A percentile compares a stretch with the other conserved stretches of the same genome.
Evolutionary conservation across 2,329 filamentous ascomycete species (phyloP).

Genomic region (Teratosphaeriaceae sp.): DNA sequence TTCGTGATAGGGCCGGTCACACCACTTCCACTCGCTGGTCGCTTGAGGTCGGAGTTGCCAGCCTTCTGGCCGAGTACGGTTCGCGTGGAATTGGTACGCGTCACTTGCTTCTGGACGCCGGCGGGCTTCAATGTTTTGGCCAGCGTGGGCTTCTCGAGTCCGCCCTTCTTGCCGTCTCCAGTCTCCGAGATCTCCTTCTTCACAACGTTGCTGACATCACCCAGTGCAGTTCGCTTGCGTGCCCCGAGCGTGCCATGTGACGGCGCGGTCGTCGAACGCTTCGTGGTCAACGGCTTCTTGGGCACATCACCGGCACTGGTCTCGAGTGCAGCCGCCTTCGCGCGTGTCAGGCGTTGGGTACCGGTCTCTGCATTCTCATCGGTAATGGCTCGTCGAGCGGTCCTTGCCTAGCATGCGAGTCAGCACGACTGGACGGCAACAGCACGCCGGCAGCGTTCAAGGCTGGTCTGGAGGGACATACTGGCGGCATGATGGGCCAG

Average conservation of each 20-base stretch:
- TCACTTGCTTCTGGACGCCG: slow-evolving; percentile 66
- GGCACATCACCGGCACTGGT: slow-evolving; percentile 52
- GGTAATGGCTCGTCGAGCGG: slow-evolving; percentile 67
- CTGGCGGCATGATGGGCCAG: slow-evolving; percentile 30
- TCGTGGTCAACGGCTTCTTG: slow-evolving; percentile 42
- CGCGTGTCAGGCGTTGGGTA: slow-evolving; percentile 81
- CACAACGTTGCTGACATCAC: slow-evolving; percentile 91
- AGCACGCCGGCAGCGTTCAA: slow-evolving; percentile 3
- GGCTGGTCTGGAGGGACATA: slow-evolving; percentile 18
- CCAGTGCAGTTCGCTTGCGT: slow-evolving; percentile 73
- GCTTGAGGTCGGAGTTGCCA: slow-evolving; percentile 68
- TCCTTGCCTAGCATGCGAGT: slow-evolving; percentile 54
- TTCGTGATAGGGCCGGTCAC: slow-evolving; percentile 58
- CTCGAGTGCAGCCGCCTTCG: slow-evolving; percentile 70
- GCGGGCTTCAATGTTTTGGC: slow-evolving; percentile 74
- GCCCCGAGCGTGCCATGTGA: slow-evolving; percentile 38
- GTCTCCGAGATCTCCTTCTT: slow-evolving; percentile 70
- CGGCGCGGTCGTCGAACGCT: slow-evolving; percentile 38
- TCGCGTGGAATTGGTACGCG: slow-evolving; percentile 48
- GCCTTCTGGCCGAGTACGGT: slow-evolving; percentile 61
- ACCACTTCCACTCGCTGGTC: slow-evolving; percentile 65
- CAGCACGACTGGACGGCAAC: slow-evolving; percentile 28
- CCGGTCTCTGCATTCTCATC: slow-evolving; percentile 87
- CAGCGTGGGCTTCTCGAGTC: slow-evolving; percentile 52
- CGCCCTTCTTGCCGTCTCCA: slow-evolving; percentile 46